Base-by-base conservation (phyloP, 225 moss, liverwort and hornwort genomes). In the Pleurozium schreberi region DNA sequence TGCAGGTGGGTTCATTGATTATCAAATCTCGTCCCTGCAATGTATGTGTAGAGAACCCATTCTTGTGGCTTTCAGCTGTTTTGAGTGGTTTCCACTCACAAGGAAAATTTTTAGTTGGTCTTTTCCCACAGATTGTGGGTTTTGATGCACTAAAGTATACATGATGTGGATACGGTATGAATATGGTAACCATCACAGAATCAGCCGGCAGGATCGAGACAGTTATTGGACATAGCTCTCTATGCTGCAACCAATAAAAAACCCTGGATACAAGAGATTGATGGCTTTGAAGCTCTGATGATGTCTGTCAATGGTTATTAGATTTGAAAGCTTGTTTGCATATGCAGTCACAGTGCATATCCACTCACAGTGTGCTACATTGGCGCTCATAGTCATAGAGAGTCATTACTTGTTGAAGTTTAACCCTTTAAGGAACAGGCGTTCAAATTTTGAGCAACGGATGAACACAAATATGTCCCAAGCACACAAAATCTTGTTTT, bases 1-100 rank as follows among this genome's bases (percentile, higher is more conserved):
- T 98, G 98, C 98, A 98, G 97, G 98, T 95, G 61, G 31, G 82
- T 23, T 83, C 76, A 8, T 66, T 79, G 17, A 52, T 13, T 52
- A 66, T 85, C 66, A 81, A 64, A 42, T 64, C 18, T 67, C 42
- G 15, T 81, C 38, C 75, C 64, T 65, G 65, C 63, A 81, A 60
- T 60, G 14, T 66, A 47, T 71, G 75, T 85, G 66, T 43, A 77
- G 64, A 40, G 52, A 75, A 45, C 31, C 50, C 64, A 22, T 40
- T 52, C 31, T 76, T 86, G 62, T 75, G 38, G 2, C 62, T 63
- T 63, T 75, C 62, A 22, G 16, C 63, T 40, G n/a, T 30, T 38
- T 27, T 36, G 68, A 55, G 84, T 10, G 27, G 30, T 77, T 86
- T 52, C 36, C 38, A 14, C 30, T 31, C 31, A 23, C 36, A 47